Conservation (phyloP, 176 grass and related monocot species). For the Sorghum bicolor region Sorghum_bicolor_NCBIv3 NC_012874.2:64739001-64739500, state of each 20-base stretch:
- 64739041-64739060: neutral
- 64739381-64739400: neutral
- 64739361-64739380: neutral
- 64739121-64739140: conserved; percentile 68
- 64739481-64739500: neutral
- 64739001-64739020: conserved; percentile 6
- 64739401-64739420: neutral
- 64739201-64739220: neutral
- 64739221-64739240: neutral
- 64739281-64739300: neutral
- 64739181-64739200: conserved; percentile 20
- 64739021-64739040: neutral
- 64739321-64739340: neutral
- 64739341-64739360: neutral
- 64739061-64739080: conserved; percentile 22
- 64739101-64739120: conserved; percentile 71
- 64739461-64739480: neutral
- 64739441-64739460: neutral
- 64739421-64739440: neutral
- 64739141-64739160: conserved; percentile 79
- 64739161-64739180: conserved; percentile 72
- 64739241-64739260: neutral
- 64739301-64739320: neutral
- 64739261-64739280: neutral
- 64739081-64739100: conserved; percentile 70